These are phyloP conservation scores for Metarhizium humberi DNA, from an alignment of 2,329 filamentous ascomycete species.

Conservation along the genomic window DNA sequence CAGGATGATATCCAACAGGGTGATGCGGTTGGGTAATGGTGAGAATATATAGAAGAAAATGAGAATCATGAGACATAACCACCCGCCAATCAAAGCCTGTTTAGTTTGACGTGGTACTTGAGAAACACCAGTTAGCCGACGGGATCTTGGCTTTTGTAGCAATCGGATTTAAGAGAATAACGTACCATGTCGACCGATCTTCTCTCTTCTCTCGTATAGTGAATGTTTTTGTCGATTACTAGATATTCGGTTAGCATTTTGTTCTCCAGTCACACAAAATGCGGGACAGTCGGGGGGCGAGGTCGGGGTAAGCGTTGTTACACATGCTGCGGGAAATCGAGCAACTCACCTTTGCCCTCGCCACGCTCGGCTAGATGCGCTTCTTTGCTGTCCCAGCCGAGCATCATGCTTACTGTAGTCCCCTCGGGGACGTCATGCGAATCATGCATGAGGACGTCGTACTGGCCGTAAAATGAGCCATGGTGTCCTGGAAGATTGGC, in stretches of 20 bases:
- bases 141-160: background rate
- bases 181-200: constrained; percentile 24
- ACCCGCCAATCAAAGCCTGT: constrained; percentile 1
- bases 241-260: background rate
- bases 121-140: background rate
- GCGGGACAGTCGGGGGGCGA: too few relatives aligned
- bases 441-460: constrained; percentile 19
- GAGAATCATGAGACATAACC: background rate
- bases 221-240: constrained; percentile 28
- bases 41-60: background rate
- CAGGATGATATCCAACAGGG: background rate
- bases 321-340: too few relatives aligned
- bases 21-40: background rate
- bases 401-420: constrained; percentile 21
- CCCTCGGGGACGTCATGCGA: constrained; percentile 18
- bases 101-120: constrained; percentile 8
- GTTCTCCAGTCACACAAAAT: background rate
- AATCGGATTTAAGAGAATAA: background rate
- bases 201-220: constrained; percentile 19
- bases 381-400: constrained; percentile 31
- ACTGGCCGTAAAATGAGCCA: constrained; percentile 23
- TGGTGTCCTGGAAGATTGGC: constrained; percentile 19
- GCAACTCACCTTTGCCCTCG: constrained; percentile 18
- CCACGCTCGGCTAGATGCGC: constrained; percentile 25
- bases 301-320: too few relatives aligned